Conservation (phyloP, 202 grass and related monocot species). For the Setaria italica region DNA sequence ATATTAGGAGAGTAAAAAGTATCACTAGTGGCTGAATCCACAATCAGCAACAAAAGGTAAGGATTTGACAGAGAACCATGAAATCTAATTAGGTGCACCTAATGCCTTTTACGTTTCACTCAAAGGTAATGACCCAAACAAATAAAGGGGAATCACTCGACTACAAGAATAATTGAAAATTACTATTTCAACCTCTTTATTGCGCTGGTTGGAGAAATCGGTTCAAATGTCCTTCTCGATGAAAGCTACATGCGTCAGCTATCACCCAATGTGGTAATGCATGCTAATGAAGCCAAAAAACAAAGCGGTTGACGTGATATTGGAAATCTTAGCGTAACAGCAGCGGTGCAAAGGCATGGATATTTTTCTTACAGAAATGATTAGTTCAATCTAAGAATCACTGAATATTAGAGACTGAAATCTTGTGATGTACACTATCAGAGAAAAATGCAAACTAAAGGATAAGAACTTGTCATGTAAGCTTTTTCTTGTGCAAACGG, state of each 20-base stretch:
- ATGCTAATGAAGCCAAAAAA: background rate
- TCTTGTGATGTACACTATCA: background rate
- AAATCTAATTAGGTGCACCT: slow-evolving; percentile 60
- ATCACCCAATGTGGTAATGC: background rate
- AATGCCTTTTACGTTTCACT: slow-evolving; percentile 54
- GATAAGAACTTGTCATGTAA: background rate
- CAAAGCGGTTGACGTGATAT: slow-evolving; percentile 16
- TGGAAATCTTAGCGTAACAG: background rate
- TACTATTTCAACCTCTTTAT: background rate
- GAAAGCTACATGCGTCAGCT: slow-evolving; percentile 26
- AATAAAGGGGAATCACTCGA: slow-evolving; percentile 5
- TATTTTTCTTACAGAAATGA: background rate
- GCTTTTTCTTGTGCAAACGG: background rate
- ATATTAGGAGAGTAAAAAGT: background rate
- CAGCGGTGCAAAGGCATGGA: background rate
- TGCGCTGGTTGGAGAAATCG: slow-evolving; percentile 26
- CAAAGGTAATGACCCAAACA: slow-evolving; percentile 30
- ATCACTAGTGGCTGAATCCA: background rate
- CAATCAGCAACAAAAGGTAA: slow-evolving; percentile 10
- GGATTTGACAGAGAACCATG: slow-evolving; percentile 28
- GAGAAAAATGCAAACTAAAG: background rate
- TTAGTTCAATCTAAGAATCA: background rate
- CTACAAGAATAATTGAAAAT: slow-evolving; percentile 19
- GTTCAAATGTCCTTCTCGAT: slow-evolving; percentile 30
- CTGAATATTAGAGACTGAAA: background rate